Base-by-base conservation (phyloP, 805 yeast genomes). In the Debaryomyces hansenii region DNA sequence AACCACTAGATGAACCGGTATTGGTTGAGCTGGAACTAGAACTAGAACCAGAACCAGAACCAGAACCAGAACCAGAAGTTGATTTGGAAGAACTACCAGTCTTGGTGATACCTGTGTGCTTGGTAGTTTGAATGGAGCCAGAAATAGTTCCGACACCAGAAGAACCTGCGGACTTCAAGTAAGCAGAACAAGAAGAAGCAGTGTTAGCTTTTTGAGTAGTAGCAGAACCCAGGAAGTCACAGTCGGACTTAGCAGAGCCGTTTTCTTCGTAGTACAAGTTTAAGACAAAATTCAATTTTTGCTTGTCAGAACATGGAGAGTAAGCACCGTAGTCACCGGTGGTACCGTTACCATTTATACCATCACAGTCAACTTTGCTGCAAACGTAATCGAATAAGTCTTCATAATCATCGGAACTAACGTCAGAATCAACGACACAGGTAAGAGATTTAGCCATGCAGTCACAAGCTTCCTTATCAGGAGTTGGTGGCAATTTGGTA, bases 121-220 rank as follows among this genome's bases (percentile, higher is more conserved):
- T 41, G 40, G 53, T 36, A 41, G 60, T 49, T 34, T 48, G 47
- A 34, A 66, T 45, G 20, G 65, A 49, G 37, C 67, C 73, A 40
- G 65, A 60, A 47, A 83, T 74, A 24, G 80, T 50, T 46, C 90
- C 89, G 47, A 82, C 62, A 64, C 95, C 96, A 42, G 78, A 75
- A 49, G 77, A 51, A 63, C 95, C 95, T 55, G 91, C 90, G 55
- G 83, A 78, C 18, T 69, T 64, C 54, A 88, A 63, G 55, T 75
- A 71, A 41, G 86, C 72, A 15, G 81, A 56, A 71, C 90, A 85
- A 14, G 77, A 62, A 36, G 80, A 69, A 46, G 69, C 68, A 38
- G 68, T 56, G 45, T 63, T 61, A 35, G 59, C 54, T 16, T 44
- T 31, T 47, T 62, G 53, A 57, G 83, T 54, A 37, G 70, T 42